Evolutionary conservation across 257 asterid species (phyloP).

Genomic region (Craterostigma plantagineum): DNA sequence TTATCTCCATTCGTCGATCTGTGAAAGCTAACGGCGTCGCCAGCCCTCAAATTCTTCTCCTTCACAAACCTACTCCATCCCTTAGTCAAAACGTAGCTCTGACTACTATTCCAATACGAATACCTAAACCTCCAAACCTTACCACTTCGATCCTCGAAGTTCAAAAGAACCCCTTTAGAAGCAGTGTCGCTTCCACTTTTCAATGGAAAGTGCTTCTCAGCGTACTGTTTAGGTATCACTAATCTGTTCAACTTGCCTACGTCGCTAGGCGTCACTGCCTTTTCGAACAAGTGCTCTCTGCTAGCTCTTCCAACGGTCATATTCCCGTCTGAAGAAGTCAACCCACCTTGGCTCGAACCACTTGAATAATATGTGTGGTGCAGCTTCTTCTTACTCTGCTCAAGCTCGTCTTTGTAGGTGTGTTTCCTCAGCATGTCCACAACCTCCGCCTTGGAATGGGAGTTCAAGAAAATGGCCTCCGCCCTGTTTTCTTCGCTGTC

Average conservation of each 20-base stretch:
- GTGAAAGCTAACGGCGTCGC: not conserved
- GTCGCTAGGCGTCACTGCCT: conserved; percentile 7
- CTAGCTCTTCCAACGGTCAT: not conserved
- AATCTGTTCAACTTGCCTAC: conserved; percentile 6
- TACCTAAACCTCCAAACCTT: conserved; percentile 2
- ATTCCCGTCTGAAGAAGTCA: not conserved
- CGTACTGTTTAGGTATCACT: conserved; percentile 8
- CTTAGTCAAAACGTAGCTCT: too few relatives aligned
- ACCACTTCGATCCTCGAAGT: not conserved
- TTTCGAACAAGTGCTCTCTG: conserved; percentile 8
- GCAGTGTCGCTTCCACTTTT: not conserved
- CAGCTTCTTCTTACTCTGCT: not conserved
- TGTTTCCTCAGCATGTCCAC: conserved; percentile 3
- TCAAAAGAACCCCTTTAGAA: not conserved
- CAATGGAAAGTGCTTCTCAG: conserved; percentile 6
- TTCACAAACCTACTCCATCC: too few relatives aligned
- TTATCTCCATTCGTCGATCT: not conserved
- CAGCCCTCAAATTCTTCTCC: not conserved
- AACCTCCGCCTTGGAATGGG: not conserved
- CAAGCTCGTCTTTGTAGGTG: conserved; percentile 1
- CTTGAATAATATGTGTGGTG: not conserved
- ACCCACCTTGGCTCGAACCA: not conserved
- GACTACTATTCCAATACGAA: not conserved
- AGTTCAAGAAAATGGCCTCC: not conserved
- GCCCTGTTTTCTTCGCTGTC: not conserved